Evolutionary conservation across 163 green algal species (phyloP), one percentile per base, ranked within the genome.

Genomic region (Scenedesmus sp.): DNA sequence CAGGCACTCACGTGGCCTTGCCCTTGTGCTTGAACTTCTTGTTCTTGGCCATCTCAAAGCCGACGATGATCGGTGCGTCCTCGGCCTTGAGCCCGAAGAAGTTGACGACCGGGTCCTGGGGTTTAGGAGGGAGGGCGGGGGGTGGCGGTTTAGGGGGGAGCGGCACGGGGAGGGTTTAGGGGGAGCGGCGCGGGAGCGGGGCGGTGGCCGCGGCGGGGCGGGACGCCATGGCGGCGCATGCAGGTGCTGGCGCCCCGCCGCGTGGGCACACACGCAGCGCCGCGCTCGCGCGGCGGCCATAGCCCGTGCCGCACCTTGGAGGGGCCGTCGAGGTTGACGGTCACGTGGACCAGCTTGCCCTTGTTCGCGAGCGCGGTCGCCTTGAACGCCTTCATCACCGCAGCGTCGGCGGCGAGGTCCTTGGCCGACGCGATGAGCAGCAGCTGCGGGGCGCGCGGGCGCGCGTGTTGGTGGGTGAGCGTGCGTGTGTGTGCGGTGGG

Each of bases 321-420:
- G 51, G 51, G 10, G 51, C n/a, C n/a, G 51, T 33, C 84, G n/a
- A 84, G 71, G 83, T 95, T 83, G 20, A 94, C 85, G 11, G 83
- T 92, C 29, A 97, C 92, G 70, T 94, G 90, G 28, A 96, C 85
- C 17, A 96, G 63, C 85, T 94, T 89, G 73, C 91, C 92, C 70
- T 83, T 88, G 64, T 82, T 51, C 14, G 36, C 45, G 15, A 31
- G 20, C 13, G 63, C 63, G 50, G 20, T 22, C 47, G 48, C 54
- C 20, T 54, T 36, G 64, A 51, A 77, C 20, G 75, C 64, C 87
- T 91, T 91, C 62, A 83, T 71, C 57, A 77, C 60, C 69, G 85
- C 82, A 15, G 77, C 64, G 7, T 88, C 84, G 4, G 47, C 47
- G 54, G 81, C 75, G 75, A 91, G 79, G 53, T 90, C 73, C 2